Conservation (phyloP, 768 basidiomycete genomes). For the Heimioporus sp. region DNA sequence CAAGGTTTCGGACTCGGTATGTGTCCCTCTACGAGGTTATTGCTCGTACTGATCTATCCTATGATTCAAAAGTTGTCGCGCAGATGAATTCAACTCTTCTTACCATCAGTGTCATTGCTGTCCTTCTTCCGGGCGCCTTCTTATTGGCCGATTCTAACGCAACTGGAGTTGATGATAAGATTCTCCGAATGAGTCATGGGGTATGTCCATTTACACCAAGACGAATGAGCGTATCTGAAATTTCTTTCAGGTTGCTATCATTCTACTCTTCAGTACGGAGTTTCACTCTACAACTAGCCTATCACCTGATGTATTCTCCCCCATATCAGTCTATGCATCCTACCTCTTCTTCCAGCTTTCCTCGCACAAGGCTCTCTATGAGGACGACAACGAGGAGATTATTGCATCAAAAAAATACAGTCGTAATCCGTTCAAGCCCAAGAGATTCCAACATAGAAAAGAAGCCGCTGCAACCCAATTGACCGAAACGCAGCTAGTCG, state of each 20-base stretch:
- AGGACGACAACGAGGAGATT: slow-evolving; percentile 40
- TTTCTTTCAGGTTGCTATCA: slow-evolving; percentile 58
- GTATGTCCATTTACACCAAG: slow-evolving; percentile 37
- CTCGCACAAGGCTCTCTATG: slow-evolving; percentile 74
- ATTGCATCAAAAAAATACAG: slow-evolving; percentile 40
- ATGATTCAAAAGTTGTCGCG: slow-evolving; percentile 53
- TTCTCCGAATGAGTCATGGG: slow-evolving; percentile 74
- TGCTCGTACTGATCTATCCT: background rate
- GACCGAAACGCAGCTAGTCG: slow-evolving; percentile 4
- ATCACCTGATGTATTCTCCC: background rate
- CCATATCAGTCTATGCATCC: slow-evolving; percentile 57
- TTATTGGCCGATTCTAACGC: slow-evolving; percentile 49
- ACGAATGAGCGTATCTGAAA: slow-evolving; percentile 6
- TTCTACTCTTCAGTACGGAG: slow-evolving; percentile 69
- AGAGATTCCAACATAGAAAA: slow-evolving; percentile 17
- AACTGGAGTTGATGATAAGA: slow-evolving; percentile 39
- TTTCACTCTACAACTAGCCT: background rate
- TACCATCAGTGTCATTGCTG: slow-evolving; percentile 72
- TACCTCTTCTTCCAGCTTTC: slow-evolving; percentile 80
- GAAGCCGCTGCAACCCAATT: background rate
- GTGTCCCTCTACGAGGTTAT: slow-evolving; percentile 18
- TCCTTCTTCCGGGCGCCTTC: slow-evolving; percentile 78
- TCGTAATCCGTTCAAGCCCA: slow-evolving; percentile 36
- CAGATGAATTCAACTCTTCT: slow-evolving; percentile 74
- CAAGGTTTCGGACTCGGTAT: slow-evolving; percentile 74